phyloP scores from a whole-genome alignment of 176 grass and related monocot genomes.

The Neostapfia colusana region DNA sequence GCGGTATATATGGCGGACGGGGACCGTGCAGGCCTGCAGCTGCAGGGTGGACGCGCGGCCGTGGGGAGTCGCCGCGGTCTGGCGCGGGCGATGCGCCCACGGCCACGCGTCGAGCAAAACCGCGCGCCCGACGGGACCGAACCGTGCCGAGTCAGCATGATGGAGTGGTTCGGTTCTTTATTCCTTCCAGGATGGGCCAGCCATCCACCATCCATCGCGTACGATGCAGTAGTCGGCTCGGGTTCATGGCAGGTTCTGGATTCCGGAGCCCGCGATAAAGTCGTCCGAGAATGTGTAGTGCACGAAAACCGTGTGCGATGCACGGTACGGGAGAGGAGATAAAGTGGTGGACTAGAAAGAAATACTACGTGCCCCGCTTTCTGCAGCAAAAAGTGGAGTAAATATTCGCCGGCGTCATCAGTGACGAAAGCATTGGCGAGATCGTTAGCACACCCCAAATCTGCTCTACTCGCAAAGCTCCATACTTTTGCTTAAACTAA shows the following conservation, averaged over 20 bases:
- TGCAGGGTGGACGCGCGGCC: background rate
- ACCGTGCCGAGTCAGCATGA: background rate
- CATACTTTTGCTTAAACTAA: background rate
- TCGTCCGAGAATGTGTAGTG: too few species aligned
- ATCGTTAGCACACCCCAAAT: too few species aligned
- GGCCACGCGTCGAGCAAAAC: background rate
- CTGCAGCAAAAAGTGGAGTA: too few species aligned
- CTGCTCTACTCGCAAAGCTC: background rate
- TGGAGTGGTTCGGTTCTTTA: constrained; percentile 12
- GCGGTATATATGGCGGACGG: constrained; percentile 27
- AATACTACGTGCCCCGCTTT: too few species aligned
- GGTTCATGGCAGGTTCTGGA: background rate
- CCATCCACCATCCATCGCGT: background rate
- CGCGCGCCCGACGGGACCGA: background rate
- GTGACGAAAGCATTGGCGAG: background rate
- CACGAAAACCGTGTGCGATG: too few species aligned
- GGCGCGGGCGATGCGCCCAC: constrained; percentile 11
- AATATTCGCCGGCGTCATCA: too few species aligned
- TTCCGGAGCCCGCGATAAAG: background rate
- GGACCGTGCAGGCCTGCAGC: too few species aligned
- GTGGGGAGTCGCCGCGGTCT: background rate
- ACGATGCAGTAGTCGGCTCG: background rate
- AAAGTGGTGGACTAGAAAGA: too few species aligned
- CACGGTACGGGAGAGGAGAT: too few species aligned
- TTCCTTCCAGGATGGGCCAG: background rate